A percentile compares a stretch with the other conserved stretches of the same genome.
Conservation (phyloP, 106 monocot genomes). For the Dendrobium chrysotoxum region DNA sequence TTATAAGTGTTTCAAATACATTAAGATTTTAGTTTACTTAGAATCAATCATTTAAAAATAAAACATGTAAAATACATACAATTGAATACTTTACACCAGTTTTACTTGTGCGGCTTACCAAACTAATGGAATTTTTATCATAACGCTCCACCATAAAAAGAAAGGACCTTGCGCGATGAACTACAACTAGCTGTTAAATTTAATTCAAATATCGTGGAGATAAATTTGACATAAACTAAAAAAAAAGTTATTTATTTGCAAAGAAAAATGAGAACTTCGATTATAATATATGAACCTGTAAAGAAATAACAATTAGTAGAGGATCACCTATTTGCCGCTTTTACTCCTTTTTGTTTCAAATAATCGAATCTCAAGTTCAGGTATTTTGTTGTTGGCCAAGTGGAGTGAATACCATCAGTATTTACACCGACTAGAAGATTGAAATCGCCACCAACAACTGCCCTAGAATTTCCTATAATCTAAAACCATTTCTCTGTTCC, state of each 20-base stretch:
- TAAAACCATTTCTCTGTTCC: neutral
- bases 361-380: conserved; percentile 19
- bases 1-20: too few relatives aligned
- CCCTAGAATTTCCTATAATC: conserved; percentile 4
- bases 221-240: too few relatives aligned
- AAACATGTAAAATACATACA: too few relatives aligned
- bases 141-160: too few relatives aligned
- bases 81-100: too few relatives aligned
- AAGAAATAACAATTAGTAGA: conserved; percentile 30
- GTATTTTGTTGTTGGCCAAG: conserved; percentile 8
- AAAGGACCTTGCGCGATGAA: too few relatives aligned
- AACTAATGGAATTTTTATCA: too few relatives aligned
- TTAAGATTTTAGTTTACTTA: too few relatives aligned
- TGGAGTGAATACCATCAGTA: conserved; percentile 9
- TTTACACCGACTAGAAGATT: conserved; percentile 8
- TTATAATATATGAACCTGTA: conserved; percentile 18
- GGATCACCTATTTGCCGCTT: conserved; percentile 25
- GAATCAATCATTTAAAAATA: too few relatives aligned
- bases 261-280: conserved; percentile 8
- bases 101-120: too few relatives aligned
- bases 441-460: neutral
- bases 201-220: too few relatives aligned
- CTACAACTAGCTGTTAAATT: too few relatives aligned
- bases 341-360: conserved; percentile 3
- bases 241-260: neutral